Conservation (phyloP, 306 rosid species). For the Prunus salicina region DNA sequence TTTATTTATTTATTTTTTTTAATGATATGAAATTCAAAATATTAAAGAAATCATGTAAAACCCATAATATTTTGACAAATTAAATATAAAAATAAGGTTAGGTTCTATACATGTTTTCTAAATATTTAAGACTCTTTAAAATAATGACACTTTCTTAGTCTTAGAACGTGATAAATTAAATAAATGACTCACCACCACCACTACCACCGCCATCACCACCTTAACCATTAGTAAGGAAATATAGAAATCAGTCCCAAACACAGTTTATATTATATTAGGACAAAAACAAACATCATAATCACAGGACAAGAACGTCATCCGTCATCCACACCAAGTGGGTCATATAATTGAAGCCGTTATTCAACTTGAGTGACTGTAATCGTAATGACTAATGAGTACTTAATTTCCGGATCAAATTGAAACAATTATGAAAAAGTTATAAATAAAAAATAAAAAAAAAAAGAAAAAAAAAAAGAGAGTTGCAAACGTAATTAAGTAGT, state of each 20-base stretch:
- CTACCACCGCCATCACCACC: no score
- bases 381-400: background rate
- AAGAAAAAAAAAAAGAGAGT: no score
- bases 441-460: no score
- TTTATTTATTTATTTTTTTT: no score
- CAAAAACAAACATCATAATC: background rate
- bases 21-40: no score
- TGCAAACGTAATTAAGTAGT: no score
- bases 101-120: no score
- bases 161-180: background rate
- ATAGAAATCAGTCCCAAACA: background rate
- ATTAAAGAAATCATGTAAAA: background rate
- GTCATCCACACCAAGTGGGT: background rate
- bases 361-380: constrained; percentile 3
- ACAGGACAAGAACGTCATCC: background rate
- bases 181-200: background rate
- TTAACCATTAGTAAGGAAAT: no score
- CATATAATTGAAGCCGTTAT: background rate
- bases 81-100: no score
- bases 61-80: no score
- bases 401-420: background rate
- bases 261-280: background rate
- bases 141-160: background rate
- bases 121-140: background rate
- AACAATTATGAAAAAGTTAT: background rate